Evolutionary conservation across 345 rosid genomes (phyloP).

Genomic region (Clarkia xantiana): DNA sequence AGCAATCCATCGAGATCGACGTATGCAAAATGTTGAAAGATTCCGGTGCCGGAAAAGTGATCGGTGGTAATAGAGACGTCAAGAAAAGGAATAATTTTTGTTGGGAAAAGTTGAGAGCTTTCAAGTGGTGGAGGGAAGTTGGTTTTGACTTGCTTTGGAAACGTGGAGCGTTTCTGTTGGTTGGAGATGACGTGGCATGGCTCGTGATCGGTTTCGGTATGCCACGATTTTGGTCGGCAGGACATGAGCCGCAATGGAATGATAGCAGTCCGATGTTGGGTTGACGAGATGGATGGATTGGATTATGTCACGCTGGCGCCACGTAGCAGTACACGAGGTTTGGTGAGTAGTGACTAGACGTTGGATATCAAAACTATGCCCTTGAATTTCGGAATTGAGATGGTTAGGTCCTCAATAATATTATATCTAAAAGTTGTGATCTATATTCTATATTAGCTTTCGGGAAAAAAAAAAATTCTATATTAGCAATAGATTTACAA

Average conservation of each 20-base stretch:
- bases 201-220: slow-evolving; percentile 14
- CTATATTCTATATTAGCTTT: no score
- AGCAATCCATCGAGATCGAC: slow-evolving; percentile 7
- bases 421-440: neutral
- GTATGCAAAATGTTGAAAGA: neutral
- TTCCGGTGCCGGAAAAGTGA: neutral
- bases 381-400: neutral
- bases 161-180: neutral
- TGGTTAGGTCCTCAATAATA: neutral
- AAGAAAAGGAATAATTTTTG: neutral
- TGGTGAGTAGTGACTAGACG: neutral
- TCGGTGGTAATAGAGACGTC: neutral
- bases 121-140: neutral
- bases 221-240: slow-evolving; percentile 18
- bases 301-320: slow-evolving; percentile 7
- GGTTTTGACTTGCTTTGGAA: no score
- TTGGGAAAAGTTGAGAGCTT: neutral
- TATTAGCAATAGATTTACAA: no score
- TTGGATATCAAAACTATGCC: neutral
- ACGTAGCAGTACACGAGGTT: neutral
- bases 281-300: neutral
- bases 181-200: neutral
- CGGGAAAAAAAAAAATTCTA: no score
- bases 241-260: slow-evolving; percentile 12
- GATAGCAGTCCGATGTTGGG: neutral